Conservation (phyloP, 306 rosid species). For the Pyrus bretschneideri region DNA sequence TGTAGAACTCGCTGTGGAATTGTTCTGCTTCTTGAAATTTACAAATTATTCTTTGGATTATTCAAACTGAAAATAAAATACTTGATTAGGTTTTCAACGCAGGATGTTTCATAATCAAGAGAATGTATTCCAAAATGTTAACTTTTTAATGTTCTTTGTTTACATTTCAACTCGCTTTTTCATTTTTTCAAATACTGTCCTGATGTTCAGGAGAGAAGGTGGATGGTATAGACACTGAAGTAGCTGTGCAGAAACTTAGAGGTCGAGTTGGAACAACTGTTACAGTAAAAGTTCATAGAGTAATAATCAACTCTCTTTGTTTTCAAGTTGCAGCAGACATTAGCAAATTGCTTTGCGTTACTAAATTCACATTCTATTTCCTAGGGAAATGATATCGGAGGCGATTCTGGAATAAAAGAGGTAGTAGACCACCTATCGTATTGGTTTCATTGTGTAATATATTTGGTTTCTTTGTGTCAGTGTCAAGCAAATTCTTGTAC, state of each 20-base stretch:
- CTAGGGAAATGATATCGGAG: constrained; percentile 47
- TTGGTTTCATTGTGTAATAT: background rate
- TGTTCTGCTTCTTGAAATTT: background rate
- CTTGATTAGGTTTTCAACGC: background rate
- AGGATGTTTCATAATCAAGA: background rate
- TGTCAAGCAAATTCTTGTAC: constrained; percentile 1
- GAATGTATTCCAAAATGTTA: background rate
- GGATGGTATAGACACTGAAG: constrained; percentile 74
- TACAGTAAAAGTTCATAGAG: constrained; percentile 56
- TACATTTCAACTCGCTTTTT: background rate
- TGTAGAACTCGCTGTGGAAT: background rate
- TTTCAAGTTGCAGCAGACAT: background rate
- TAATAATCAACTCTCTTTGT: constrained; percentile 21
- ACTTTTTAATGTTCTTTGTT: background rate
- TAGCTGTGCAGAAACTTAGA: constrained; percentile 78
- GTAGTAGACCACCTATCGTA: constrained; percentile 25
- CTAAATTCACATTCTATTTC: constrained; percentile 25
- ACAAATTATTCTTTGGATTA: background rate
- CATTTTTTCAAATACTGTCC: constrained; percentile 13
- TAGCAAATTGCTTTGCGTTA: constrained; percentile 8
- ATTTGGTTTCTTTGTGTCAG: background rate
- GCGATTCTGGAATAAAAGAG: constrained; percentile 50
- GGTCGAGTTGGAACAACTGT: constrained; percentile 89
- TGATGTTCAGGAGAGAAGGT: constrained; percentile 60
- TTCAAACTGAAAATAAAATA: background rate